Evolutionary conservation across 371 early-diverging fungal genomes (phyloP).

Genomic region (Mucor saturninus): DNA sequence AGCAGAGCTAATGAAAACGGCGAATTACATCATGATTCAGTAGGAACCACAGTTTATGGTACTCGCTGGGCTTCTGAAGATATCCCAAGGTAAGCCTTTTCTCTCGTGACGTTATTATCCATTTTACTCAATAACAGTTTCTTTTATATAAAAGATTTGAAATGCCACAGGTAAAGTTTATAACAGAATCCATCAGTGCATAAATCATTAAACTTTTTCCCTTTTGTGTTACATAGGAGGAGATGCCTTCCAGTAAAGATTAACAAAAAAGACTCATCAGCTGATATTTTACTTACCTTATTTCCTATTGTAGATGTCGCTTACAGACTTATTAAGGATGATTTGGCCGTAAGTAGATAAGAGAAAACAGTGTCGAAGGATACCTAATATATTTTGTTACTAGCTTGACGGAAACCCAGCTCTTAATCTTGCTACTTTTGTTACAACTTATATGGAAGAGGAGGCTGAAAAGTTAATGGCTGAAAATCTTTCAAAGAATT

Average conservation of each 20-base stretch:
- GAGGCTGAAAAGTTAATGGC: slow-evolving; percentile 75
- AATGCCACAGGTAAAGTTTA: slow-evolving; percentile 41
- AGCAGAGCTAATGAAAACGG: slow-evolving; percentile 24
- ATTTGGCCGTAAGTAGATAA: slow-evolving; percentile 43
- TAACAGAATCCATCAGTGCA: neutral
- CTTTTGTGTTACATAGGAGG: slow-evolving; percentile 29
- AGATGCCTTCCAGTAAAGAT: slow-evolving; percentile 51
- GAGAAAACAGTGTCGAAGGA: neutral
- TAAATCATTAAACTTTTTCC: neutral
- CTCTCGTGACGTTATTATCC: neutral
- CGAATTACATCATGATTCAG: slow-evolving; percentile 24
- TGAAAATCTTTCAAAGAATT: slow-evolving; percentile 73
- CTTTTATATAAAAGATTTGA: slow-evolving; percentile 32
- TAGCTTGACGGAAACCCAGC: slow-evolving; percentile 72
- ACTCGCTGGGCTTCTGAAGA: slow-evolving; percentile 49
- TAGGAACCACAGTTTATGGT: slow-evolving; percentile 46
- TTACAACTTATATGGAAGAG: slow-evolving; percentile 61
- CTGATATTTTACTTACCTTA: slow-evolving; percentile 5
- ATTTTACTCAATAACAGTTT: neutral
- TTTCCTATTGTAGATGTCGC: slow-evolving; percentile 36
- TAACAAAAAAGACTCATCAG: neutral
- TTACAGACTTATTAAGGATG: slow-evolving; percentile 51
- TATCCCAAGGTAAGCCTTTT: slow-evolving; percentile 41
- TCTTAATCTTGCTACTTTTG: slow-evolving; percentile 76
- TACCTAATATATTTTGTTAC: neutral